These are phyloP conservation scores for Mimosa bimucronata DNA, from an alignment of 306 rosid genomes.

Conservation along the genomic window DNA sequence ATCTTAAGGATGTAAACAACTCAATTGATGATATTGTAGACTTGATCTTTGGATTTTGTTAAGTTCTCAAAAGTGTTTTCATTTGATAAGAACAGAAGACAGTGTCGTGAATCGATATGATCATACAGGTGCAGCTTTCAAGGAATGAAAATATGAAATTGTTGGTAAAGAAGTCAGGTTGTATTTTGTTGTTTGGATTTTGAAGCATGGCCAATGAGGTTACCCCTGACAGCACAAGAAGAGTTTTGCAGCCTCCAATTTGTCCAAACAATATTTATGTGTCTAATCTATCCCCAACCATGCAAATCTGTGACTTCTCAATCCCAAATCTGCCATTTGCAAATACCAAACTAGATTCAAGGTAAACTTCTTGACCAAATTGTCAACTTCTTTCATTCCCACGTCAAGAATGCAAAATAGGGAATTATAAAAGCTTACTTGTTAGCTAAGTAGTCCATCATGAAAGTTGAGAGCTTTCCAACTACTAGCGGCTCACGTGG, in stretches of 20 bases:
- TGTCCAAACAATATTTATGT: conserved; percentile 94
- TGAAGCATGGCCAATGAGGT: conserved; percentile 74
- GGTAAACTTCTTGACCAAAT: conserved; percentile 18
- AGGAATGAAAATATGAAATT: conserved; percentile 84
- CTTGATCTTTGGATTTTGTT: background rate
- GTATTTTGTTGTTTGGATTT: conserved; percentile 76
- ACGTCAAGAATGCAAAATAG: no score
- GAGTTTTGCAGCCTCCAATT: conserved; percentile 96
- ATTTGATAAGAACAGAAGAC: no score
- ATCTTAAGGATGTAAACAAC: no score
- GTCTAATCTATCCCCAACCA: conserved; percentile 99
- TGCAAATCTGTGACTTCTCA: conserved; percentile 88
- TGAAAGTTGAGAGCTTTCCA: conserved; percentile 96
- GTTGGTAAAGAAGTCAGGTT: conserved; percentile 88
- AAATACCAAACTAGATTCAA: conserved; percentile 26
- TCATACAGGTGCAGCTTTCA: conserved; percentile 80
- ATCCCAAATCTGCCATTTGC: conserved; percentile 75
- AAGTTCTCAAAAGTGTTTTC: background rate
- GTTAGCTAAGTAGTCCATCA: conserved; percentile 93
- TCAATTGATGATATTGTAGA: background rate
- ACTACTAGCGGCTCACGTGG: conserved; percentile 96
- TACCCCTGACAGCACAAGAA: conserved; percentile 91
- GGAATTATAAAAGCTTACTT: conserved; percentile 50
- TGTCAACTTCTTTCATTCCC: background rate
- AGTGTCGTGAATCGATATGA: background rate